Evolutionary conservation across 345 rosid genomes (phyloP).

Genomic region (Gossypium stocksii): DNA sequence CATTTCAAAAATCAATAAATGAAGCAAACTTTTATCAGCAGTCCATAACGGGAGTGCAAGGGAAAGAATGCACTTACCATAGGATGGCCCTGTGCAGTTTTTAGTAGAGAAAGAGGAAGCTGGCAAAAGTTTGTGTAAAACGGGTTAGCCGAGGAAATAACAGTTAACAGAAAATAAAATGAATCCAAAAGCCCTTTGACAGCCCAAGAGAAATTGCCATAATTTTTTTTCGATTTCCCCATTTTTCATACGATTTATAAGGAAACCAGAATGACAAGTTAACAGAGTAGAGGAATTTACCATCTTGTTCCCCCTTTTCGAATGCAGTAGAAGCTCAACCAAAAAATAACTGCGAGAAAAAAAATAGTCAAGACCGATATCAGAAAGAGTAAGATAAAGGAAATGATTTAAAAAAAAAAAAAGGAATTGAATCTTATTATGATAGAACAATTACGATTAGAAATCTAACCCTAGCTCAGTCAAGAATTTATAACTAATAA

Average conservation of each 20-base stretch:
- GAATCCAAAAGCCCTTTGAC: not conserved
- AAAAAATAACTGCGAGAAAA: slow-evolving; percentile 9
- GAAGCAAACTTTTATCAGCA: not conserved
- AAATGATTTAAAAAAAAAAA: not conserved
- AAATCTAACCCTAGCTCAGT: not conserved
- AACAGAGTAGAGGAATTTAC: not conserved
- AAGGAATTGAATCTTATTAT: not conserved
- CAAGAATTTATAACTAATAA: too few species aligned
- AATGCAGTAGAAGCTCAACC: not conserved
- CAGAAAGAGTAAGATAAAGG: not conserved
- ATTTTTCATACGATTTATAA: not conserved
- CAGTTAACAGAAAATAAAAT: not conserved
- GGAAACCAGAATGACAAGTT: not conserved
- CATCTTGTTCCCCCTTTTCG: not conserved
- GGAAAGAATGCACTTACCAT: slow-evolving; percentile 41
- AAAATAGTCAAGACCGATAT: not conserved
- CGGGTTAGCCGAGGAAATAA: not conserved
- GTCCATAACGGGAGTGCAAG: not conserved
- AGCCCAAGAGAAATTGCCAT: not conserved
- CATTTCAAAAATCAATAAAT: not conserved
- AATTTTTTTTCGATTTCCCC: not conserved
- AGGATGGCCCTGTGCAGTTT: slow-evolving; percentile 85
- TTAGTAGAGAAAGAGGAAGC: slow-evolving; percentile 79
- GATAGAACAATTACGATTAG: not conserved
- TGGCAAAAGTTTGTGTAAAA: slow-evolving; percentile 19